Conservation (phyloP, 805 yeast species). For the Ogataea methanolica region DNA sequence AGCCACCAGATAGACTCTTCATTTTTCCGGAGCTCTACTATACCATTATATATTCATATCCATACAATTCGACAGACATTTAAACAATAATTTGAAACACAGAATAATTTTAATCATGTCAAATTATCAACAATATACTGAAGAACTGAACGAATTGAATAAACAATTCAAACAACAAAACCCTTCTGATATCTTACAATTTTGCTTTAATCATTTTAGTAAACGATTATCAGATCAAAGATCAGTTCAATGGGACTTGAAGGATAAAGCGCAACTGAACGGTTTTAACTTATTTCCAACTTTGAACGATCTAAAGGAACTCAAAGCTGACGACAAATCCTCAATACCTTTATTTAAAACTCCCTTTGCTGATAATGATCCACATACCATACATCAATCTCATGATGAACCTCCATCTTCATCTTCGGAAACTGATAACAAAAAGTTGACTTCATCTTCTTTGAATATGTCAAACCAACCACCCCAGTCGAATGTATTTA, state of each 20-base stretch:
- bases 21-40: too few species aligned
- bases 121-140: slow-evolving; percentile 19
- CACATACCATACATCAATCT: slow-evolving; percentile 43
- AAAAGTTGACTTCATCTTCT: neutral
- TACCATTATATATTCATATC: neutral
- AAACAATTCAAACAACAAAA: slow-evolving; percentile 48
- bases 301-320: slow-evolving; percentile 8
- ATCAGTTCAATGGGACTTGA: slow-evolving; percentile 45
- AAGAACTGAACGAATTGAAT: slow-evolving; percentile 60
- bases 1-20: too few species aligned
- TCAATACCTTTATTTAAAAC: slow-evolving; percentile 42
- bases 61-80: neutral
- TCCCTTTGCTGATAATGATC: slow-evolving; percentile 62
- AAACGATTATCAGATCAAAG: slow-evolving; percentile 58
- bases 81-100: neutral
- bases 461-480: slow-evolving; percentile 1
- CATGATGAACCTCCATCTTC: slow-evolving; percentile 16
- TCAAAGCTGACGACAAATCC: slow-evolving; percentile 20
- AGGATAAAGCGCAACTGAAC: slow-evolving; percentile 42
- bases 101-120: slow-evolving; percentile 11
- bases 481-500: slow-evolving; percentile 13
- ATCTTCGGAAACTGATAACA: neutral
- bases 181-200: slow-evolving; percentile 68
- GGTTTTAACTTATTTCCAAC: slow-evolving; percentile 37
- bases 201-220: slow-evolving; percentile 70